Conservation (phyloP, 2,329 filamentous ascomycete species). For the Fusarium newnesense region DNA sequence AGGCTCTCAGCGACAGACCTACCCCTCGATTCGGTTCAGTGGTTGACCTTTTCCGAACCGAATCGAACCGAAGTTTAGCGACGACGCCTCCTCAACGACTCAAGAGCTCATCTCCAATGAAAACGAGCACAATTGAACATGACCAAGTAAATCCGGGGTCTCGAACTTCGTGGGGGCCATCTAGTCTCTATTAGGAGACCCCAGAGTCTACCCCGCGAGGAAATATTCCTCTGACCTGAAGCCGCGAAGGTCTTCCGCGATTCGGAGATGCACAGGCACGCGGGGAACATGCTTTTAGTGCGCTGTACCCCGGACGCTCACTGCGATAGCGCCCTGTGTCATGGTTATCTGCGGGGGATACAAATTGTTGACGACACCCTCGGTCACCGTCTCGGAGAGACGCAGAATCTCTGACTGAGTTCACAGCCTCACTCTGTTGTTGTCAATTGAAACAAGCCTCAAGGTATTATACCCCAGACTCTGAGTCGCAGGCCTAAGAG, state of each 20-base stretch:
- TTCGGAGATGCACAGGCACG: slow-evolving; percentile 23
- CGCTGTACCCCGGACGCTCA: slow-evolving; percentile 18
- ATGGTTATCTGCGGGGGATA: slow-evolving; percentile 17
- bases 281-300: slow-evolving; percentile 25
- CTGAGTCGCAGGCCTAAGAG: neutral
- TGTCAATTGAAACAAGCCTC: neutral
- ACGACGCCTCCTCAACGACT: neutral
- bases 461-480: fast-evolving
- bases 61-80: slow-evolving; percentile 19
- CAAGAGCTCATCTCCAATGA: slow-evolving; percentile 11
- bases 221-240: neutral
- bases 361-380: slow-evolving; percentile 34
- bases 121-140: neutral
- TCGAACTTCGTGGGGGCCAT: slow-evolving; percentile 2
- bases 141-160: slow-evolving; percentile 1
- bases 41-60: slow-evolving; percentile 13
- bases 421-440: neutral
- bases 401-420: neutral
- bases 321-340: slow-evolving; percentile 8
- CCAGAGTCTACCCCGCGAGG: slow-evolving; percentile 11
- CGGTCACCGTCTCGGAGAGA: slow-evolving; percentile 7
- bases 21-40: neutral
- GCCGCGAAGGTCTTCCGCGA: slow-evolving; percentile 10
- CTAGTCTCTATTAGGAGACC: neutral
- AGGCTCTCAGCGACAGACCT: neutral